These are phyloP conservation scores for Viridothelium virens DNA, from an alignment of 495 filamentous ascomycete genomes.

Conservation along the genomic window DNA sequence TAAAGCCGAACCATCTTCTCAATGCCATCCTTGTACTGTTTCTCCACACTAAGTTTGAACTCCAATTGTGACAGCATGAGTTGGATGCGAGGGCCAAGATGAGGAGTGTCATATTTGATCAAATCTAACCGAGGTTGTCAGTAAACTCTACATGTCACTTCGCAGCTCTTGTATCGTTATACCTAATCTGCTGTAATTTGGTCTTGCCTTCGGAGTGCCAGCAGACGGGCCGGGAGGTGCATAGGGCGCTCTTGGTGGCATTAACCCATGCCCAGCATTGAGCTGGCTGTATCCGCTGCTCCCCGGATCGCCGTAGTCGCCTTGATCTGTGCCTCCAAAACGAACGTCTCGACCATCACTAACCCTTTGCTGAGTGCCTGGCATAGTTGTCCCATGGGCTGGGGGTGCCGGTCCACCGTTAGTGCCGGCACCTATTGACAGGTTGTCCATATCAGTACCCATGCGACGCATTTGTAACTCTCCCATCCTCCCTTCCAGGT, in stretches of 20 bases:
- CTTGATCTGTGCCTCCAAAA: slow-evolving; percentile 35
- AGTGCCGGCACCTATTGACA: slow-evolving; percentile 47
- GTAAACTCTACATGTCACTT: slow-evolving; percentile 17
- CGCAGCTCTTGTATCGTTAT: slow-evolving; percentile 29
- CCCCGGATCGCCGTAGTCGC: slow-evolving; percentile 48
- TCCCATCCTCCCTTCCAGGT: slow-evolving; percentile 81
- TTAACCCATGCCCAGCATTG: slow-evolving; percentile 53
- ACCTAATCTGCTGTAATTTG: slow-evolving; percentile 97
- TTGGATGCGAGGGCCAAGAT: slow-evolving; percentile 95
- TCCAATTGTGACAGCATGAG: slow-evolving; percentile 98
- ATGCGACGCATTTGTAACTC: slow-evolving; percentile 78
- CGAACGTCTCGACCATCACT: slow-evolving; percentile 23
- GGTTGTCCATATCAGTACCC: slow-evolving; percentile 54
- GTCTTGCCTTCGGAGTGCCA: slow-evolving; percentile 62
- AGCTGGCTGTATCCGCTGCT: slow-evolving; percentile 49
- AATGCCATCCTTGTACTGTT: slow-evolving; percentile 97
- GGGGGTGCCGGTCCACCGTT: slow-evolving; percentile 38
- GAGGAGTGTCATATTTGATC: slow-evolving; percentile 96
- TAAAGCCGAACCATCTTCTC: slow-evolving; percentile 99
- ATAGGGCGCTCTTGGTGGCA: slow-evolving; percentile 78
- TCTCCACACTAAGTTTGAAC: slow-evolving; percentile 98
- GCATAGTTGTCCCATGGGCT: slow-evolving; percentile 36
- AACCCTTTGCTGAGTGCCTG: slow-evolving; percentile 26
- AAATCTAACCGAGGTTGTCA: slow-evolving; percentile 54
- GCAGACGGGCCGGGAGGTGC: slow-evolving; percentile 62